Conservation (phyloP, 441 rosid genomes). For the Syzygium malaccense region DNA sequence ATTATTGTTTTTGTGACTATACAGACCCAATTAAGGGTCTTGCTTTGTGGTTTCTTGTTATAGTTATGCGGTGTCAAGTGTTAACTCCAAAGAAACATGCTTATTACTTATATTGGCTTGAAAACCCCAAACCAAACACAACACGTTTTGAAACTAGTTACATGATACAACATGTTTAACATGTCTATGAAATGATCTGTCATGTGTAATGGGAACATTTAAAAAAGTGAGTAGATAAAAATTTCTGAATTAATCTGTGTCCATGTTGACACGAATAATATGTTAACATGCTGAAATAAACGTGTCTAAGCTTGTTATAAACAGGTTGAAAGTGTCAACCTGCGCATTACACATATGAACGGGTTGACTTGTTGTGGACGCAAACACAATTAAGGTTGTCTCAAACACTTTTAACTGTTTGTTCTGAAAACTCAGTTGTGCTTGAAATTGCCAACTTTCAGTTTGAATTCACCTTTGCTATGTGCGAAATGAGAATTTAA, state of each 20-base stretch:
- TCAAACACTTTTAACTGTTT: neutral
- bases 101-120: neutral
- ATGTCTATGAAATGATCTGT: neutral
- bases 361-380: neutral
- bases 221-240: neutral
- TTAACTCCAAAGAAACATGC: neutral
- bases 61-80: neutral
- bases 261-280: neutral
- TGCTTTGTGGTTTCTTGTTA: neutral
- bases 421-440: neutral
- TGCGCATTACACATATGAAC: neutral
- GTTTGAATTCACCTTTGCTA: neutral
- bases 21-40: neutral
- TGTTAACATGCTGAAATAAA: neutral
- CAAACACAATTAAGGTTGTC: neutral
- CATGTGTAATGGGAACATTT: neutral
- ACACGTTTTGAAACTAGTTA: neutral
- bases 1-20: neutral
- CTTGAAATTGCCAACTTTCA: neutral
- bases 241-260: neutral
- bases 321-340: neutral
- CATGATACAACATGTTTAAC: neutral
- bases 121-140: neutral
- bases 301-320: neutral
- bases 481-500: neutral